Base-by-base conservation (phyloP, 345 rosid genomes). In the Arabidopsis suecica region DNA sequence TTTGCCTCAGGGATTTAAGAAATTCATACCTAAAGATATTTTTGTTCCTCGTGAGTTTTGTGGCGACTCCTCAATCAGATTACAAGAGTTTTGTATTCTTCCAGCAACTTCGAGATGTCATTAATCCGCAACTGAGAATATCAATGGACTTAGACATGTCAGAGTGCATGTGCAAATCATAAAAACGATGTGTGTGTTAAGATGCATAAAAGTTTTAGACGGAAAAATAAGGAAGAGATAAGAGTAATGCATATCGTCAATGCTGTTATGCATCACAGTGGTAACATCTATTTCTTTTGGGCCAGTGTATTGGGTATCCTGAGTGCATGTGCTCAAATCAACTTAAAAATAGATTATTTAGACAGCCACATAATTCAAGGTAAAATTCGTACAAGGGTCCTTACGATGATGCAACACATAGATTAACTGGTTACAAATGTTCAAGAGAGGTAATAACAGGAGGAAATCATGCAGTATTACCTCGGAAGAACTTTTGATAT, bases 51-150 rank as follows among this genome's bases (percentile, higher is more conserved):
- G 49, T 22, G 44, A 66, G 69, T 38, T 69, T 38, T 33, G 56
- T 28, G 61, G 61, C 8, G 49, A 9, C 30, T 65, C 71, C 69
- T 87, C 68, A 81, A 60, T 78, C 80, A 9, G 70, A 65, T 28
- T 59, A 78, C 28, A 70, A 89, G 84, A 76, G 84, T 78, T 76
- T 77, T 88, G 83, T 90, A 92, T 77, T 90, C 97, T 53, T 79
- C 87, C 76, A 92, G 85, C 61, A 95, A 87, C 82, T 84, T 87
- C 7, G 99, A 81, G 30, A 92, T 83, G 65, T 90, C 97, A 79
- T 85, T 86, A 80, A 95, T 86, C 30, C 90, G 90, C 79, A 95
- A 75, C 96, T 93, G 89, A 53, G 71, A 83, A 73, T 18, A 59
- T 64, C 67, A 56, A 60, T 65, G 47, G 13, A 58, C 41, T n/a